phyloP scores from a whole-genome alignment of 768 basidiomycete genomes.

The Vararia minispora region DNA sequence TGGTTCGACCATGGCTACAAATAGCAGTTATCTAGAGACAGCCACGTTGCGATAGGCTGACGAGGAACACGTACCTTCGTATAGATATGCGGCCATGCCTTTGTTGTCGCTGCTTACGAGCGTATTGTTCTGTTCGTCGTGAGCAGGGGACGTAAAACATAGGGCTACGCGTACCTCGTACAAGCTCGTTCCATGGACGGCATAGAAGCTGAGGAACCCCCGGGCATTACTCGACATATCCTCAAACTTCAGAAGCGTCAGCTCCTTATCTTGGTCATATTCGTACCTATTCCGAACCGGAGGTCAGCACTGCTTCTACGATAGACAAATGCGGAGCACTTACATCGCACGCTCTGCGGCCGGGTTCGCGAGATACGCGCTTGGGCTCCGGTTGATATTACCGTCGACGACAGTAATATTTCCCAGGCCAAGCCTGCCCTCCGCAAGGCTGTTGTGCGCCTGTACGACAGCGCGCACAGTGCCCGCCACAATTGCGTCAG shows the following conservation, averaged over 20 bases:
- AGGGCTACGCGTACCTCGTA: constrained; percentile 39
- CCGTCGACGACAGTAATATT: constrained; percentile 59
- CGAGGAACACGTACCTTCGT: constrained; percentile 41
- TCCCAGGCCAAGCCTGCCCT: constrained; percentile 50
- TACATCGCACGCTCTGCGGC: constrained; percentile 52
- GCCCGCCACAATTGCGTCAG: constrained; percentile 60
- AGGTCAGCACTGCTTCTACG: too few species aligned
- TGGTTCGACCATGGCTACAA: constrained; percentile 51
- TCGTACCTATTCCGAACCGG: too few species aligned
- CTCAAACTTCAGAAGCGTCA: constrained; percentile 58
- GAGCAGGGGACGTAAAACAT: background rate
- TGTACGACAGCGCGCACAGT: constrained; percentile 58
- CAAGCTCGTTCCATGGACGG: constrained; percentile 74
- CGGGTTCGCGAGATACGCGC: constrained; percentile 69
- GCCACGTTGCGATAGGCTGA: too few species aligned
- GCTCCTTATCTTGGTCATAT: constrained; percentile 64
- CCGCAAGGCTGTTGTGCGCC: constrained; percentile 51
- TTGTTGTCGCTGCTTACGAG: constrained; percentile 77
- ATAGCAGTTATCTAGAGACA: constrained; percentile 3
- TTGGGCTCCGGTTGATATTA: constrained; percentile 67
- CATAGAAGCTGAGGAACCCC: constrained; percentile 65
- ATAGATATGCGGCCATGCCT: constrained; percentile 75
- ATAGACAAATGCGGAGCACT: too few species aligned
- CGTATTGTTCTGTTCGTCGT: constrained; percentile 53
- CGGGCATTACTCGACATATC: constrained; percentile 44